Percentiles rank a stretch among this genome's conserved stretches.
Conservation (phyloP, 176 grass and related monocot species). For the Guadua angustifolia region DNA sequence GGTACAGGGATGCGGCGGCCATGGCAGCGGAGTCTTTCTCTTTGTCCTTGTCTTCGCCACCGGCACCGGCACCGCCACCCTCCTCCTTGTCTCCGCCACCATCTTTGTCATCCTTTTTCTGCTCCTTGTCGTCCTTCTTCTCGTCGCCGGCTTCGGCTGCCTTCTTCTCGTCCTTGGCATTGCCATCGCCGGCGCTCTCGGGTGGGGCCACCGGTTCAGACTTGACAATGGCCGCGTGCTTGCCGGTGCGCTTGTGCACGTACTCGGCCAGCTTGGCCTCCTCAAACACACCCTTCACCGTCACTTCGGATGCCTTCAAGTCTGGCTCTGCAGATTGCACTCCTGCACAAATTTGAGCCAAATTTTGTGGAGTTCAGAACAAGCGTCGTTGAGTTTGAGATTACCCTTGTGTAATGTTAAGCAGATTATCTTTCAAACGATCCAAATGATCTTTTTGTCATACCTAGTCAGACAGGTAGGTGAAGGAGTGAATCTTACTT, state of each 20-base stretch:
- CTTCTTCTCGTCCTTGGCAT: conserved; percentile 57
- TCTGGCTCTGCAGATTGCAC: conserved; percentile 70
- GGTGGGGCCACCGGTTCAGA: conserved; percentile 44
- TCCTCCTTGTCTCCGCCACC: conserved; percentile 42
- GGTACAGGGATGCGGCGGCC: conserved; percentile 31
- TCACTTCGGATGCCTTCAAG: conserved; percentile 69
- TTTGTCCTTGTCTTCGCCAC: conserved; percentile 49
- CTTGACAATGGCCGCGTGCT: conserved; percentile 79
- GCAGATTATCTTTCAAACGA: neutral
- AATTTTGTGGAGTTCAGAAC: neutral
- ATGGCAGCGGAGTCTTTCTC: conserved; percentile 43
- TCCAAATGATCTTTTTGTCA: neutral
- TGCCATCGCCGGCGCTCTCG: conserved; percentile 33
- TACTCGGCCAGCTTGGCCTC: conserved; percentile 64
- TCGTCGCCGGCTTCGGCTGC: conserved; percentile 43
- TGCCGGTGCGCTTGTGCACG: conserved; percentile 87
- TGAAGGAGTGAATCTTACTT: conserved; percentile 32
- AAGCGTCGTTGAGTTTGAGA: neutral
- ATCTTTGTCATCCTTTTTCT: conserved; percentile 19
- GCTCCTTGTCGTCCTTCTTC: conserved; percentile 45
- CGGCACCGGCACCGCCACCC: conserved; percentile 4
- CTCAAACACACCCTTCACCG: conserved; percentile 75
- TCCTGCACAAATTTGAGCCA: conserved; percentile 51
- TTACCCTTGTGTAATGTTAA: neutral
- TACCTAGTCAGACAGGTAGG: conserved; percentile 29